Evolutionary conservation across 2,329 filamentous ascomycete genomes (phyloP), one percentile per base, ranked within the genome.

Genomic region (Alternaria rosae): DNA sequence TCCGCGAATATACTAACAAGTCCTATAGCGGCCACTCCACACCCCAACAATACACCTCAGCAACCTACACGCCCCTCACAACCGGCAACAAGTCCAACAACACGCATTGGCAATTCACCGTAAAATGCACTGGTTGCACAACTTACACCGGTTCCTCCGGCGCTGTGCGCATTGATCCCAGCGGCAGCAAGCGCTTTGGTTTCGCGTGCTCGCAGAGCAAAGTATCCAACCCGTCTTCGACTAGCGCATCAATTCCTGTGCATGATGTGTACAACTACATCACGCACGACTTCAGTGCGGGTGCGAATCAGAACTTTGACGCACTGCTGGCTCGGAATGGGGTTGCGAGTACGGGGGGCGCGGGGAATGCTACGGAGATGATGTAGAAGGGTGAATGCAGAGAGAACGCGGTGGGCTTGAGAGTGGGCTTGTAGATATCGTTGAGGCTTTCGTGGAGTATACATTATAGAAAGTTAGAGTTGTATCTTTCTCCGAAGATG

Each of bases 21-120:
- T 9, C 3, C 12, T 7, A 4, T 25, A 77, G 75, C 35, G 66
- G 63, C 30, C 74, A 75, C 62, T 62, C 64, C 0, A 69, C 68
- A 2, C 75, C 75, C 3, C 10, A 43, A 25, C 8, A 67, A 7
- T 77, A 76, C 64, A 59, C 68, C 9, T 69, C 69, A 6, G 73
- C 74, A 10, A 68, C 67, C 10, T 74, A 70, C 57, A 67, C 67
- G 5, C 59, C 64, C 7, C 66, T 77, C 25, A 69, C 41, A 13
- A 65, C 60, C 1, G 75, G 75, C 53, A 76, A 75, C 67, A 67
- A 65, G 12, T 65, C 65, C 17, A 77, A 77, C 65, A 61, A 65
- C 10, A 74, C 73, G 3, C 74, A 77, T 55, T 77, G 73, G 73
- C 72, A 75, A 45, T 74, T 64, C 64, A 76, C 72, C 12, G 73